Evolutionary conservation across 2,329 filamentous ascomycete genomes (phyloP).

Genomic region (Calonectria leucothoes): DNA sequence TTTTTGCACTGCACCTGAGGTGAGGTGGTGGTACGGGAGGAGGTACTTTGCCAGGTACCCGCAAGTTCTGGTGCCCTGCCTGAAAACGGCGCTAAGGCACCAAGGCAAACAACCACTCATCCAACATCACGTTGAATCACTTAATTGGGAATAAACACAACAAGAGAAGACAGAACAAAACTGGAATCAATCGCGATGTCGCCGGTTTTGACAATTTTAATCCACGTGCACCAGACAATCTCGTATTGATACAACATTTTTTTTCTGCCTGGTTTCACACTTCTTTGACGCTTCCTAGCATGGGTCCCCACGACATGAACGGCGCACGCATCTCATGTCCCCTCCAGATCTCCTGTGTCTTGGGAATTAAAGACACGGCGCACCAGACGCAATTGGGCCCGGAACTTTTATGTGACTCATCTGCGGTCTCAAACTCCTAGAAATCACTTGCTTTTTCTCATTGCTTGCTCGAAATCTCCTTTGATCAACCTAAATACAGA

Average conservation of each 20-base stretch:
- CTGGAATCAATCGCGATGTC: background rate
- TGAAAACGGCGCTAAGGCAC: slow-evolving; percentile 45
- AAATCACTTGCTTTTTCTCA: background rate
- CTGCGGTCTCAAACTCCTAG: background rate
- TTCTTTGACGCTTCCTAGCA: background rate
- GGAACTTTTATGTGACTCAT: background rate
- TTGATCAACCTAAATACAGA: background rate
- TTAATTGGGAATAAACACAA: background rate
- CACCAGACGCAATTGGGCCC: background rate
- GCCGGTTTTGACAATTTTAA: background rate
- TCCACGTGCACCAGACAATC: no score
- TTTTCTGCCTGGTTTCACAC: background rate
- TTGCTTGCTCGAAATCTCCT: no score
- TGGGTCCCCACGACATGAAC: background rate
- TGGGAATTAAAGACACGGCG: background rate
- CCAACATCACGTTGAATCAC: background rate
- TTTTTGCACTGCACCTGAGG: slow-evolving; percentile 24
- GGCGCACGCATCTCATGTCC: background rate
- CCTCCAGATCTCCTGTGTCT: background rate
- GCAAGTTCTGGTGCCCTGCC: slow-evolving; percentile 34
- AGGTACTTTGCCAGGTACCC: slow-evolving; percentile 43
- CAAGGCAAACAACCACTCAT: slow-evolving; percentile 43
- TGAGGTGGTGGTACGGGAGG: slow-evolving; percentile 28
- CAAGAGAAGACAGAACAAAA: background rate
- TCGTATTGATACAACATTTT: background rate